phyloP scores from a whole-genome alignment of 768 basidiomycete species.

The Boletus bicolor region DNA sequence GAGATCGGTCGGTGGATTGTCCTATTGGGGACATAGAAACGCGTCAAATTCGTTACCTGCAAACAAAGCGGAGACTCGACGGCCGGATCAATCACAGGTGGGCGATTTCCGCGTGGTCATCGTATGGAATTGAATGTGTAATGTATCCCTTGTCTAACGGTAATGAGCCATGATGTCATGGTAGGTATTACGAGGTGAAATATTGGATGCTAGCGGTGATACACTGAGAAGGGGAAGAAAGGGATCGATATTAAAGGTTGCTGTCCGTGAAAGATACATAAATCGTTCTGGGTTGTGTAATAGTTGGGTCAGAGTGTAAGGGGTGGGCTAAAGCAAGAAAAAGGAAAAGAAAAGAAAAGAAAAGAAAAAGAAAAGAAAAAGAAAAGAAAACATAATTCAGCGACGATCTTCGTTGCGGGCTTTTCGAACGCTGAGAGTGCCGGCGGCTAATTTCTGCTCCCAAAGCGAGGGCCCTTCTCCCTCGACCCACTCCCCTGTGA shows the following conservation, averaged over 20 bases:
- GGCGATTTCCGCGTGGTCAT: conserved; percentile 8
- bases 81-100: conserved; percentile 19
- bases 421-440: conserved; percentile 36
- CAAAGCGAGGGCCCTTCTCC: conserved; percentile 62
- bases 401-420: conserved; percentile 39
- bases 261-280: conserved; percentile 26
- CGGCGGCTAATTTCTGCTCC: conserved; percentile 53
- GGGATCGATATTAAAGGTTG: conserved; percentile 16
- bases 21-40: conserved; percentile 17
- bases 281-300: conserved; percentile 17
- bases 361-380: not conserved
- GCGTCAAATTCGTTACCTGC: conserved; percentile 17
- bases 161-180: conserved; percentile 17
- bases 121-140: conserved; percentile 16
- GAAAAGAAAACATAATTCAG: conserved; percentile 14
- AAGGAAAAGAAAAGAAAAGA: not conserved
- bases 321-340: not conserved
- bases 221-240: conserved; percentile 13
- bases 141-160: conserved; percentile 16
- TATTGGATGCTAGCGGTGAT: conserved; percentile 21
- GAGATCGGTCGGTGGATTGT: conserved; percentile 10
- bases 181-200: conserved; percentile 23
- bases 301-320: conserved; percentile 13
- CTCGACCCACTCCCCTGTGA: conserved; percentile 62
- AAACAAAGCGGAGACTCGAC: not conserved